Evolutionary conservation across 1,284 basidiomycete genomes (phyloP).

Genomic region (Cutaneotrichosporon sp.): DNA sequence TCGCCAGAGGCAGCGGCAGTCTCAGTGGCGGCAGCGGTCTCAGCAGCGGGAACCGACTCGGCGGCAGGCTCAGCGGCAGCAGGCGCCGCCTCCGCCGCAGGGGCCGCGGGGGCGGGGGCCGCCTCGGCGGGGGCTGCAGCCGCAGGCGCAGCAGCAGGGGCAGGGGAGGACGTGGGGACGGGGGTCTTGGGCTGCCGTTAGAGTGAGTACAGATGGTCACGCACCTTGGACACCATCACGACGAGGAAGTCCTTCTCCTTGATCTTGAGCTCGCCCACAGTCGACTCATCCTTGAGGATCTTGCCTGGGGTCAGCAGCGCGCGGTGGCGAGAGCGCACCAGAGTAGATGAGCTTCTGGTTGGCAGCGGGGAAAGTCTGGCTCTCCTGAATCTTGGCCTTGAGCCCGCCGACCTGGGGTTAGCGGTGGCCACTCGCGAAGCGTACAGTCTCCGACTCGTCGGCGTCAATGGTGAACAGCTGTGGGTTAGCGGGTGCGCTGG

Average conservation of each 20-base stretch:
- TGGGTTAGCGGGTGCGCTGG: conserved; percentile 12
- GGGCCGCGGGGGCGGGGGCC: conserved; percentile 30
- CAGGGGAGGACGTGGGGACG: conserved; percentile 51
- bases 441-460: conserved; percentile 68
- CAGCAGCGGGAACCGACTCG: conserved; percentile 36
- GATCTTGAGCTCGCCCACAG: conserved; percentile 83
- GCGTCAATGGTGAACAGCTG: conserved; percentile 71
- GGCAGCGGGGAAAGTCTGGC: conserved; percentile 66
- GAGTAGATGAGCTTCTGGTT: conserved; percentile 96
- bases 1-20: conserved; percentile 18
- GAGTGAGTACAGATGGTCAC: conserved; percentile 3
- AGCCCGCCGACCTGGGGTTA: conserved; percentile 63
- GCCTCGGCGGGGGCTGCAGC: conserved; percentile 36
- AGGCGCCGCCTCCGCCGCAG: conserved; percentile 37
- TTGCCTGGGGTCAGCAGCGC: conserved; percentile 64
- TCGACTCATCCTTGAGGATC: conserved; percentile 86
- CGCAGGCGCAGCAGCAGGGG: conserved; percentile 40
- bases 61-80: conserved; percentile 37
- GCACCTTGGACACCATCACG: conserved; percentile 92
- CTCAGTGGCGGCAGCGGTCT: conserved; percentile 29
- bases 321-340: conserved; percentile 57
- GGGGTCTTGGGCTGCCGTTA: conserved; percentile 45
- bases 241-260: conserved; percentile 99
- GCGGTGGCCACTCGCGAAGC: conserved; percentile 15
- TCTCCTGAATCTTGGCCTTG: conserved; percentile 80